Percentiles rank a stretch among this genome's conserved stretches.
These are phyloP conservation scores for Agrocybe praecox DNA, from an alignment of 768 basidiomycete genomes.

Conservation along the genomic window DNA sequence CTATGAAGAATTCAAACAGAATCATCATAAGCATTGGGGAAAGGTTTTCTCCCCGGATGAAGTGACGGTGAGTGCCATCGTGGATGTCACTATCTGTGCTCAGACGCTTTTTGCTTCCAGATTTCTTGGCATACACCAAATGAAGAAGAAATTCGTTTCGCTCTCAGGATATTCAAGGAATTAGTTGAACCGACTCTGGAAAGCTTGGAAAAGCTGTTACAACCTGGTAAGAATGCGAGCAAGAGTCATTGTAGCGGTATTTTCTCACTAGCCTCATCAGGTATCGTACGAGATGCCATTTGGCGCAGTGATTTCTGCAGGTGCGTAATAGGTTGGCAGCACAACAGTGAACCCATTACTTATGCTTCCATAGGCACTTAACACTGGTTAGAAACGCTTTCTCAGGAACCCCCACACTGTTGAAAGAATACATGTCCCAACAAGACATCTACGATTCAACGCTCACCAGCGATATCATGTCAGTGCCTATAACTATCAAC, in stretches of 20 bases:
- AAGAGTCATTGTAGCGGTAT: slow-evolving; percentile 1
- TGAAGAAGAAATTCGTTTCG: slow-evolving; percentile 72
- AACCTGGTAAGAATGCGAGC: slow-evolving; percentile 38
- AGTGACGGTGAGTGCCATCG: slow-evolving; percentile 51
- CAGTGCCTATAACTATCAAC: slow-evolving; percentile 21
- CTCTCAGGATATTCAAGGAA: slow-evolving; percentile 66
- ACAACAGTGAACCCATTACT: not conserved
- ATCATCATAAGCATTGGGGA: slow-evolving; percentile 81
- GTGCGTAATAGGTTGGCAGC: slow-evolving; percentile 32
- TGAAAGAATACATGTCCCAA: slow-evolving; percentile 51
- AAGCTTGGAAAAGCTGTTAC: slow-evolving; percentile 58
- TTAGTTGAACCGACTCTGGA: slow-evolving; percentile 65
- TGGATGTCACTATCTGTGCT: not conserved
- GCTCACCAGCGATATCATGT: slow-evolving; percentile 71
- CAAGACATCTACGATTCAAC: slow-evolving; percentile 47
- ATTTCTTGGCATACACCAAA: slow-evolving; percentile 80
- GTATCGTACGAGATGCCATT: slow-evolving; percentile 50
- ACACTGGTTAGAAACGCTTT: slow-evolving; percentile 78
- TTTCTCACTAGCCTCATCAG: slow-evolving; percentile 26
- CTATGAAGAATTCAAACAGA: slow-evolving; percentile 60
- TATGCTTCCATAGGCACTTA: slow-evolving; percentile 47
- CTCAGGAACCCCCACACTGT: slow-evolving; percentile 69
- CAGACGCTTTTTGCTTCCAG: slow-evolving; percentile 31
- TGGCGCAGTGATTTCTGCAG: slow-evolving; percentile 92
- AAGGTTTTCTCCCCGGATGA: slow-evolving; percentile 72